A percentile compares a stretch with the other conserved stretches of the same genome.
phyloP scores from a whole-genome alignment of 768 basidiomycete genomes.

The Naganishia randhawae region DNA sequence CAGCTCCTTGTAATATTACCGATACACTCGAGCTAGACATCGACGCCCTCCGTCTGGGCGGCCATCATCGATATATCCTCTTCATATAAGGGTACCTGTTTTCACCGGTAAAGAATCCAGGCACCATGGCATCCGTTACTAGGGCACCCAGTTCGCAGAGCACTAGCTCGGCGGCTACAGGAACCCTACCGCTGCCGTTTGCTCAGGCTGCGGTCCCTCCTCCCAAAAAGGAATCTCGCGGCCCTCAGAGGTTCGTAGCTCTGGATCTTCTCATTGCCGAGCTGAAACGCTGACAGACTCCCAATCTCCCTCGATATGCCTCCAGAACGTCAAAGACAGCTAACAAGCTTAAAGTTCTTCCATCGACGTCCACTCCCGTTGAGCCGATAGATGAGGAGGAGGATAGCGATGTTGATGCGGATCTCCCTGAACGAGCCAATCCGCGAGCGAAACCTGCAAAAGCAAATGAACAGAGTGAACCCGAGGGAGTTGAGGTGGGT shows the following conservation, averaged over 20 bases:
- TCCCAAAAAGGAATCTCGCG: conserved; percentile 44
- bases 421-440: neutral
- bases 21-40: too few species aligned
- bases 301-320: neutral
- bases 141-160: neutral
- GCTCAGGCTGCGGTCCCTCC: conserved; percentile 38
- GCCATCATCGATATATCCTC: too few species aligned
- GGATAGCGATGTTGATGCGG: conserved; percentile 33
- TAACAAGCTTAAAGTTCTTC: conserved; percentile 50
- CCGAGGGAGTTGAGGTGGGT: conserved; percentile 48
- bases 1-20: too few species aligned
- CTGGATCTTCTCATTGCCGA: neutral
- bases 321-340: conserved; percentile 48
- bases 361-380: conserved; percentile 29
- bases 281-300: conserved; percentile 3
- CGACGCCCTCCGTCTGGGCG: too few species aligned
- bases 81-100: too few species aligned
- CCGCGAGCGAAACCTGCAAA: neutral
- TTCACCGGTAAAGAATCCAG: neutral
- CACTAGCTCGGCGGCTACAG: neutral
- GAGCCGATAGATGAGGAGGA: conserved; percentile 41
- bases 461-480: conserved; percentile 33
- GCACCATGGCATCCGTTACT: conserved; percentile 7
- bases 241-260: conserved; percentile 46
- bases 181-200: conserved; percentile 45